Conservation (phyloP, 2,329 filamentous ascomycete genomes). For the Cercospora berteroae region DNA sequence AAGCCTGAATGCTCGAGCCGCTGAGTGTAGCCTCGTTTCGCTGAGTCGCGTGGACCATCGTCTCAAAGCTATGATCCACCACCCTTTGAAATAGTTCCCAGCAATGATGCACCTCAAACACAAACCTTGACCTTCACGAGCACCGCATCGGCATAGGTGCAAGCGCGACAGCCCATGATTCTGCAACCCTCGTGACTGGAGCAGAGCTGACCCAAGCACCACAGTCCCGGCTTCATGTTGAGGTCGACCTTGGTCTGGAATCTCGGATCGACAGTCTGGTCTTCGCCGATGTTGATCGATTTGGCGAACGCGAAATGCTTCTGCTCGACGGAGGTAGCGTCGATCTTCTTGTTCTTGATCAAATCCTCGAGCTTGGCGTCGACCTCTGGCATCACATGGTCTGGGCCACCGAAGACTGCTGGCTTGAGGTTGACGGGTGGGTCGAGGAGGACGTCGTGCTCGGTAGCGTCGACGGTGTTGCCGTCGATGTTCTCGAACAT, state of each 20-base stretch:
- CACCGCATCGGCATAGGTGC: background rate
- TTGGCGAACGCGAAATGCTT: background rate
- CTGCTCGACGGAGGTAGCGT: background rate
- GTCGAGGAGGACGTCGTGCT: background rate
- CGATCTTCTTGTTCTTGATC: background rate
- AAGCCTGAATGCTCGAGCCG: too few species aligned
- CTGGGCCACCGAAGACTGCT: background rate
- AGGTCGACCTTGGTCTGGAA: background rate
- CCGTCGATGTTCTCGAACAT: background rate
- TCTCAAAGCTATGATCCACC: too few species aligned
- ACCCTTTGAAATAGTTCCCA: too few species aligned
- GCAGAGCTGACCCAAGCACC: background rate
- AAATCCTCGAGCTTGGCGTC: background rate
- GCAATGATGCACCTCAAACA: background rate
- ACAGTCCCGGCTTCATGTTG: background rate
- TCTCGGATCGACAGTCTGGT: background rate
- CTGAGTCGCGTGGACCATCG: too few species aligned
- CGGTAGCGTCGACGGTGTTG: background rate
- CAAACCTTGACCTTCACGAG: background rate
- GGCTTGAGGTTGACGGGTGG: background rate
- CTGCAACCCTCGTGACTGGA: background rate
- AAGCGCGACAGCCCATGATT: background rate
- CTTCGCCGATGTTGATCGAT: background rate
- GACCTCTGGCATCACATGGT: background rate
- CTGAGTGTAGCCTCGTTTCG: too few species aligned